Conservation (phyloP, 2,329 filamentous ascomycete species). For the Ophiostoma populinum region DNA sequence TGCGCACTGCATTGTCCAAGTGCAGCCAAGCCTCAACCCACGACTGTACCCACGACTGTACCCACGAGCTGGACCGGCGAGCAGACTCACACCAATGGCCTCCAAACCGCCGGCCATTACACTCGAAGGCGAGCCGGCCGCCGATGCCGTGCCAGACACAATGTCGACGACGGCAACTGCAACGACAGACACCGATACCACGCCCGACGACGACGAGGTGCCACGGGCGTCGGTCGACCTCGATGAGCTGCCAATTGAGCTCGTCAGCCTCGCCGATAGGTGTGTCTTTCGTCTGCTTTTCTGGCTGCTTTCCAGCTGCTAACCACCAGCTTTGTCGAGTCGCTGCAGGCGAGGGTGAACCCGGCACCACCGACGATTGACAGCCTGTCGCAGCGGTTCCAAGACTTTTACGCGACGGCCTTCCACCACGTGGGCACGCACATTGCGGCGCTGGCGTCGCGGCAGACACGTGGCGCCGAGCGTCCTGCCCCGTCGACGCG, state of each 20-base stretch:
- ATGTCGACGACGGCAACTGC: too few species aligned
- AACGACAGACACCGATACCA: constrained; percentile 22
- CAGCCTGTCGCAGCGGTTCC: constrained; percentile 68
- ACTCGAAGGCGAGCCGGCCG: too few species aligned
- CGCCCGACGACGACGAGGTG: constrained; percentile 26
- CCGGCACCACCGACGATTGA: constrained; percentile 70
- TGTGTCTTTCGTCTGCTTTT: too few species aligned
- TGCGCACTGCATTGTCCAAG: too few species aligned
- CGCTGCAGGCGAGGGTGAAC: constrained; percentile 72
- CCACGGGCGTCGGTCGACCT: constrained; percentile 49
- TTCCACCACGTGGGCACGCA: constrained; percentile 74
- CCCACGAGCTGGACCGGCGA: too few species aligned
- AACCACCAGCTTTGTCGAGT: constrained; percentile 87
- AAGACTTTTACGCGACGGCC: constrained; percentile 78
- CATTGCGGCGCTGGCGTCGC: constrained; percentile 60
- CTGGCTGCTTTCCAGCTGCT: constrained; percentile 4
- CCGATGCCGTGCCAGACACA: too few species aligned
- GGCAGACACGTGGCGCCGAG: constrained; percentile 51
- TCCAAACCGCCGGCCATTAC: too few species aligned
- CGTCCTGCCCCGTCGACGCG: constrained; percentile 36
- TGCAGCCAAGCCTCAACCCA: too few species aligned
- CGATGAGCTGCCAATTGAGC: constrained; percentile 84
- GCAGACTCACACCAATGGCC: too few species aligned
- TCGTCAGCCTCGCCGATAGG: constrained; percentile 80
- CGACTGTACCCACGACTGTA: too few species aligned